Evolutionary conservation across 2,329 filamentous ascomycete genomes (phyloP).

Genomic region (Colletotrichum falcatum): DNA sequence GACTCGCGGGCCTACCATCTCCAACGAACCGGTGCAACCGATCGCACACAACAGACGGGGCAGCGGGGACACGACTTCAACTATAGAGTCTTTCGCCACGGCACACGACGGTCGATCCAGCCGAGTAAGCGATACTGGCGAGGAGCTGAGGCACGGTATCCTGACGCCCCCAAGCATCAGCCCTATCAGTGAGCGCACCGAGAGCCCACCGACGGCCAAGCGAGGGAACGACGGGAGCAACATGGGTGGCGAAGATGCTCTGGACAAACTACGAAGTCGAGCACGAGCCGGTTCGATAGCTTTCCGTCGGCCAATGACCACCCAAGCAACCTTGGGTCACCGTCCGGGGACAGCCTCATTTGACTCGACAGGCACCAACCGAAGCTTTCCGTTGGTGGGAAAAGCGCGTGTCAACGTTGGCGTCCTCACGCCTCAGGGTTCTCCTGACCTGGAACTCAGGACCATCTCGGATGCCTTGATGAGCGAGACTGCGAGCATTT

Average conservation of each 20-base stretch:
- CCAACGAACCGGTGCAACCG: conserved; percentile 44
- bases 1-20: conserved; percentile 61
- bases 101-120: conserved; percentile 63
- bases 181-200: conserved; percentile 33
- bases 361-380: conserved; percentile 68
- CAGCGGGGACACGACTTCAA: conserved; percentile 64
- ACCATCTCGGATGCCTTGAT: conserved; percentile 62
- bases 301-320: conserved; percentile 57
- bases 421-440: conserved; percentile 59
- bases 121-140: conserved; percentile 45
- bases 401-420: conserved; percentile 60
- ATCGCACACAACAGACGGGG: conserved; percentile 52
- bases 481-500: conserved; percentile 59
- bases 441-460: conserved; percentile 62
- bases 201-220: conserved; percentile 39
- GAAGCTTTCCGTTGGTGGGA: conserved; percentile 72
- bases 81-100: conserved; percentile 67
- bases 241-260: conserved; percentile 45
- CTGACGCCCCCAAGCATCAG: conserved; percentile 39
- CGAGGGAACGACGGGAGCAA: conserved; percentile 44
- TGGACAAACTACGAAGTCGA: conserved; percentile 41
- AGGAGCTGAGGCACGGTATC: conserved; percentile 31
- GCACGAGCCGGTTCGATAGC: conserved; percentile 50
- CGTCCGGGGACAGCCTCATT: conserved; percentile 69
- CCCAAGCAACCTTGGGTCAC: conserved; percentile 57